Base-by-base conservation (phyloP, 371 early-diverging fungal genomes). In the Lichtheimia ramosa region DNA sequence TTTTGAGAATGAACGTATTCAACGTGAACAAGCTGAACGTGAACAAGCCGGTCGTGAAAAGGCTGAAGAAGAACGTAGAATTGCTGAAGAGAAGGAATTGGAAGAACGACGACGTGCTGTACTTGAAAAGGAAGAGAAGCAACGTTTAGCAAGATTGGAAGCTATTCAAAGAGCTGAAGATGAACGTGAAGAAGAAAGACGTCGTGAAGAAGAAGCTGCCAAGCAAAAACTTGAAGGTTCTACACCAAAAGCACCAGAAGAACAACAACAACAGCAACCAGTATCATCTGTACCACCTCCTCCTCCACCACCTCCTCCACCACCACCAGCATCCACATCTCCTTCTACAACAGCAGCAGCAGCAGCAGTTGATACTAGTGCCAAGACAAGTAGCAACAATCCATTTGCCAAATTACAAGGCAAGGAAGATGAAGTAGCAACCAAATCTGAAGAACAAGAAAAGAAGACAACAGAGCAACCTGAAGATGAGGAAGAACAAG, bases 341-440 rank as follows among this genome's bases (percentile, higher is more conserved):
- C 7, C 43, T 12, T 1, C 60, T 6, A 24, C 62, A 5, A 18
- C 54, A 24, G 41, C 61, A 48, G 25, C 56, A 13, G 41, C 69
- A 16, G 28, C 65, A 10, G 25, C 59, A 3, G 43, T 49, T 15
- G 58, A 14, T 6, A 18, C 71, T 20, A 16, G 49, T 39, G 51
- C 49, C 24, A 55, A 48, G 28, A 68, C 53, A 27, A 73, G 71
- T 16, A 74, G 68, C 56, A 81, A 70, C n/a, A 81, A 81, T 43
- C 81, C 81, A 27, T 81, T 77, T 66, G 75, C 75, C 43, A 79
- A 79, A 28, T 18, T 75, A 18, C 72, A 50, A 24, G 41, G 28
- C 10, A 18, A 63, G 25, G 18, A 24, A 3, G 41, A n/a, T n/a
- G n/a, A 51, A 27, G 13, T 16, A 60, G 27, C 12, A 1, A 12